Percentiles rank a stretch among this genome's conserved stretches.
phyloP scores from a whole-genome alignment of 2,329 filamentous ascomycete species.

The Akanthomyces muscarius region DNA sequence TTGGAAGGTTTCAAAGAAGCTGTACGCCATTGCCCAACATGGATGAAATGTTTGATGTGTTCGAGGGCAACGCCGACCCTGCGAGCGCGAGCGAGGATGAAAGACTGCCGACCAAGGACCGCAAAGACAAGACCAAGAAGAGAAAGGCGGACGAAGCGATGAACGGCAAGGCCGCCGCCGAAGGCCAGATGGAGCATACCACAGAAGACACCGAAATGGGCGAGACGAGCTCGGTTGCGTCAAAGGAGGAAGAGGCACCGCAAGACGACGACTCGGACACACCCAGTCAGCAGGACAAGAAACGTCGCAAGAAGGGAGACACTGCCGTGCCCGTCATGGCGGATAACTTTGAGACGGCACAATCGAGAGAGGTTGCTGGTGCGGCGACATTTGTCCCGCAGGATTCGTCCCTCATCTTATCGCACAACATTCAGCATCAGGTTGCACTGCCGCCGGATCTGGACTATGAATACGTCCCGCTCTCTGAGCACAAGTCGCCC shows the following conservation, averaged over 20 bases:
- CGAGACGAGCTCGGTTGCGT: slow-evolving; percentile 39
- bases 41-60: slow-evolving; percentile 81
- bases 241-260: slow-evolving; percentile 33
- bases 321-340: slow-evolving; percentile 74
- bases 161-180: slow-evolving; percentile 46
- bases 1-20: slow-evolving; percentile 1
- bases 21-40: slow-evolving; percentile 37
- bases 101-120: slow-evolving; percentile 43
- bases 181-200: slow-evolving; percentile 12
- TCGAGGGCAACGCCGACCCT: slow-evolving; percentile 57
- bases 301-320: slow-evolving; percentile 60
- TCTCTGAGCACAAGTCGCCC: slow-evolving; percentile 89
- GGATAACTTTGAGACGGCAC: slow-evolving; percentile 90
- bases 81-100: slow-evolving; percentile 42
- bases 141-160: slow-evolving; percentile 77
- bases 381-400: slow-evolving; percentile 64
- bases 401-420: slow-evolving; percentile 74
- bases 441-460: slow-evolving; percentile 91
- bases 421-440: slow-evolving; percentile 98
- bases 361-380: slow-evolving; percentile 83
- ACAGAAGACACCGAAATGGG: slow-evolving; percentile 38
- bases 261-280: slow-evolving; percentile 39
- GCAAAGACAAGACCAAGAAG: slow-evolving; percentile 70
- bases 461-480: slow-evolving; percentile 91
- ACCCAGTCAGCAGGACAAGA: slow-evolving; percentile 55